Evolutionary conservation across 2,329 filamentous ascomycete species (phyloP).

Genomic region (Sporothrix brasiliensis): DNA sequence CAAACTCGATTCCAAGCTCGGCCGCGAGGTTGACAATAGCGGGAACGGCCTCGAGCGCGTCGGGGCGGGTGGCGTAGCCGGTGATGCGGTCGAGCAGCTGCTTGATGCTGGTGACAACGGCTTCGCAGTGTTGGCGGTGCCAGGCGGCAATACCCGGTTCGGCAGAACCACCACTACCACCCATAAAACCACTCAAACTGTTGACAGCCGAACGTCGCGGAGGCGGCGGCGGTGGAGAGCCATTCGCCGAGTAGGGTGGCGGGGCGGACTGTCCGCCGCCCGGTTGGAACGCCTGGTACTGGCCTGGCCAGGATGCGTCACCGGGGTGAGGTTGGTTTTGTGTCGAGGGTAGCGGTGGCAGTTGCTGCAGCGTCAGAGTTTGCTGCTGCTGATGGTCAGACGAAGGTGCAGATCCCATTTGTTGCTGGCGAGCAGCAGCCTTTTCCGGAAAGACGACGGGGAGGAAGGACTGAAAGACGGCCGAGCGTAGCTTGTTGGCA

Average conservation of each 20-base stretch:
- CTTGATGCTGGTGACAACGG: constrained; percentile 4
- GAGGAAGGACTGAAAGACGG: constrained; percentile 39
- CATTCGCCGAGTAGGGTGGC: not conserved
- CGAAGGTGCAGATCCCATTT: not conserved
- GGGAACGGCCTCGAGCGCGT: constrained; percentile 21
- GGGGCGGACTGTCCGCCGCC: constrained; percentile 11
- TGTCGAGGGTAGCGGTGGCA: not conserved
- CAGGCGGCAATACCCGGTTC: constrained; percentile 9
- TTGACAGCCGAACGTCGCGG: not conserved
- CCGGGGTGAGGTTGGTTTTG: not conserved
- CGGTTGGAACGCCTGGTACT: constrained; percentile 25
- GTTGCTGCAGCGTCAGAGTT: not conserved
- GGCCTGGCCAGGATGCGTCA: constrained; percentile 4
- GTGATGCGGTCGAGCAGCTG: constrained; percentile 32
- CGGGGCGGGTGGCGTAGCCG: constrained; percentile 22
- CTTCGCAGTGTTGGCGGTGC: constrained; percentile 29
- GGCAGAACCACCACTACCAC: not conserved
- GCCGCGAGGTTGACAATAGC: constrained; percentile 29
- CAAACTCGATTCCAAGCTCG: constrained; percentile 34
- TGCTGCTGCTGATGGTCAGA: constrained; percentile 25
- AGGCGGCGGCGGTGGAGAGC: constrained; percentile 1
- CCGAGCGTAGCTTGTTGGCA: constrained; percentile 39
- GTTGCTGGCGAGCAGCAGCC: constrained; percentile 23
- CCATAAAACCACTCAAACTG: not conserved
- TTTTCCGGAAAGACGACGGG: constrained; percentile 33